Conservation (phyloP, 305 asterid genomes). For the Solanum hybrid region DNA sequence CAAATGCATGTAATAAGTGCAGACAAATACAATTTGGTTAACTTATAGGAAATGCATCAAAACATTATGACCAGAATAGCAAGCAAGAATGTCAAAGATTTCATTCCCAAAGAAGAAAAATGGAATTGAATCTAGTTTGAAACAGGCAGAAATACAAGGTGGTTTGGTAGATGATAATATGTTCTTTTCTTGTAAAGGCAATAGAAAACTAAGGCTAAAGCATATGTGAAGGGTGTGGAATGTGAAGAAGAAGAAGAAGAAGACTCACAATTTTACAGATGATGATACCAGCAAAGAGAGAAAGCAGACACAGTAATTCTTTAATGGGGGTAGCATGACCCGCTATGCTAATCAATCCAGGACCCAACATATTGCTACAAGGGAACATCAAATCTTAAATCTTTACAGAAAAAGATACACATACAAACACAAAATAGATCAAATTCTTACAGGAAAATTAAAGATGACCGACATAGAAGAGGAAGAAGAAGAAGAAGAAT, state of each 20-base stretch:
- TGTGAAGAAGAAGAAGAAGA: background rate
- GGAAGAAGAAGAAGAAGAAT: background rate
- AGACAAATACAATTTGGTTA: background rate
- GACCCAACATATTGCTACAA: constrained; percentile 20
- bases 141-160: background rate
- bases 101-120: background rate
- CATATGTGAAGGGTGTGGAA: background rate
- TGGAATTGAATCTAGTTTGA: background rate
- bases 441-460: background rate
- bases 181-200: background rate
- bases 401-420: background rate
- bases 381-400: background rate
- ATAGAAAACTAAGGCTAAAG: background rate
- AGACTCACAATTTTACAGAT: constrained; percentile 82
- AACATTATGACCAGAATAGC: background rate
- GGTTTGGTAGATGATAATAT: background rate
- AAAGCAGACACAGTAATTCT: constrained; percentile 53
- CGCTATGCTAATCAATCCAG: constrained; percentile 29
- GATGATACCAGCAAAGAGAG: constrained; percentile 55
- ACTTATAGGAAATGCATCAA: background rate
- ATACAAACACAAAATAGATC: background rate
- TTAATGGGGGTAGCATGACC: constrained; percentile 39
- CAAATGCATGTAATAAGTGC: background rate
- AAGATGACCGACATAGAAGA: background rate
- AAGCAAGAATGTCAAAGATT: background rate